phyloP scores from a whole-genome alignment of 305 asterid genomes.

The Vinca major region DNA sequence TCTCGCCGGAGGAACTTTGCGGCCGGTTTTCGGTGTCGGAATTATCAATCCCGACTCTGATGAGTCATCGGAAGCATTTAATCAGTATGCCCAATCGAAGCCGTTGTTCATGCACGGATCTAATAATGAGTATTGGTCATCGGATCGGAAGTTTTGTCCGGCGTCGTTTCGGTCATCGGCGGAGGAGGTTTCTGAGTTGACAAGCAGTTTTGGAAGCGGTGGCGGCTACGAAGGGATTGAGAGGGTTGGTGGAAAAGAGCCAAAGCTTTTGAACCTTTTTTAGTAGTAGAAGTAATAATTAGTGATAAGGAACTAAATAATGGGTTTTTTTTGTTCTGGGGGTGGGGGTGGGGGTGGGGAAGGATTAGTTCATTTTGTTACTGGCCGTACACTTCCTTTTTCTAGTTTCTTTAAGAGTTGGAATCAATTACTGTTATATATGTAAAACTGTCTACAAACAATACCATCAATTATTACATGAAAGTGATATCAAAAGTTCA shows the following conservation, averaged over 20 bases:
- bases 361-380: too few relatives aligned
- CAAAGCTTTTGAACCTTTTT: conserved; percentile 80
- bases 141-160: conserved; percentile 12
- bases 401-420: too few relatives aligned
- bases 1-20: conserved; percentile 47
- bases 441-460: too few relatives aligned
- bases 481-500: too few relatives aligned
- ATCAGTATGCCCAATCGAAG: conserved; percentile 11
- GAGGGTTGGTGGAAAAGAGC: conserved; percentile 44
- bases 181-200: conserved; percentile 35
- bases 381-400: too few relatives aligned
- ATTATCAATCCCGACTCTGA: conserved; percentile 10
- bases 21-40: conserved; percentile 21
- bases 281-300: conserved; percentile 21
- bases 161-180: conserved; percentile 2
- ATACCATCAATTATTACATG: too few relatives aligned
- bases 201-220: conserved; percentile 26
- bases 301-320: too few relatives aligned
- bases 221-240: conserved; percentile 20
- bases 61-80: conserved; percentile 20
- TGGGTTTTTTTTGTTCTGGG: too few relatives aligned
- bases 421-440: too few relatives aligned
- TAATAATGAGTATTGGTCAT: not conserved
- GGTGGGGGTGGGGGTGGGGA: too few relatives aligned
- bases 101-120: conserved; percentile 23